Percentiles rank a stretch among this genome's conserved stretches.
Evolutionary conservation across 2,329 filamentous ascomycete species (phyloP).

Genomic region (Pseudocercospora macadamiae): DNA sequence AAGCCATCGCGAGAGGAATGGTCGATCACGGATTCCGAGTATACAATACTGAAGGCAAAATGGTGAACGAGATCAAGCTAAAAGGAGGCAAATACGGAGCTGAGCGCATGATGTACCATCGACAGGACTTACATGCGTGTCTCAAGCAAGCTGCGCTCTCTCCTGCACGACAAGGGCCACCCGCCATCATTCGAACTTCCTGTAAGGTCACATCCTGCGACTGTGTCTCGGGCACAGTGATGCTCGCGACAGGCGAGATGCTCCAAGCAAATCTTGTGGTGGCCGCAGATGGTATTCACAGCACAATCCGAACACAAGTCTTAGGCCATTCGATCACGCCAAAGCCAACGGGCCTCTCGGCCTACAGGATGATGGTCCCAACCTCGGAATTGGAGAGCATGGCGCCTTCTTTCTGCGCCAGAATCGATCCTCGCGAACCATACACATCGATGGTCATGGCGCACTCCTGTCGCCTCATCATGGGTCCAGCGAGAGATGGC

Average conservation of each 20-base stretch:
- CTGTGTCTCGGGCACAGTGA: conserved; percentile 34
- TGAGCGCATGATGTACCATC: conserved; percentile 47
- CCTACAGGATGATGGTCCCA: conserved; percentile 44
- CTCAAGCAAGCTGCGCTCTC: conserved; percentile 34
- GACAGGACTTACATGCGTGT: conserved; percentile 45
- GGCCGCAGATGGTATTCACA: conserved; percentile 44
- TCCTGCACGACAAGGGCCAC: conserved; percentile 25
- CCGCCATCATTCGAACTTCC: conserved; percentile 35
- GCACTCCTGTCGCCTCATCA: conserved; percentile 44
- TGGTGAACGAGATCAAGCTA: conserved; percentile 38
- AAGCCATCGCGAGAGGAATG: conserved; percentile 38
- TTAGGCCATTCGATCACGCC: conserved; percentile 29
- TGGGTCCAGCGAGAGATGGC: conserved; percentile 50
- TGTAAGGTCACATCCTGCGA: conserved; percentile 31
- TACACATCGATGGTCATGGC: conserved; percentile 53
- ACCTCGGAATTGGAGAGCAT: conserved; percentile 26
- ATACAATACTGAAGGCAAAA: conserved; percentile 36
- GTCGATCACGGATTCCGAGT: conserved; percentile 44
- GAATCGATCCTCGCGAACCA: conserved; percentile 41
- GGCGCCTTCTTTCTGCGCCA: conserved; percentile 26
- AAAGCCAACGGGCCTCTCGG: conserved; percentile 43
- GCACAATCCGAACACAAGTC: conserved; percentile 30
- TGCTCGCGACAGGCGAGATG: conserved; percentile 39
- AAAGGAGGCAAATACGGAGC: conserved; percentile 41
- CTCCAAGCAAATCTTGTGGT: conserved; percentile 40